A percentile compares a stretch with the other conserved stretches of the same genome.
phyloP scores from a whole-genome alignment of 1,139 yeast genomes.

The Lodderomyces metapsilosis region DNA sequence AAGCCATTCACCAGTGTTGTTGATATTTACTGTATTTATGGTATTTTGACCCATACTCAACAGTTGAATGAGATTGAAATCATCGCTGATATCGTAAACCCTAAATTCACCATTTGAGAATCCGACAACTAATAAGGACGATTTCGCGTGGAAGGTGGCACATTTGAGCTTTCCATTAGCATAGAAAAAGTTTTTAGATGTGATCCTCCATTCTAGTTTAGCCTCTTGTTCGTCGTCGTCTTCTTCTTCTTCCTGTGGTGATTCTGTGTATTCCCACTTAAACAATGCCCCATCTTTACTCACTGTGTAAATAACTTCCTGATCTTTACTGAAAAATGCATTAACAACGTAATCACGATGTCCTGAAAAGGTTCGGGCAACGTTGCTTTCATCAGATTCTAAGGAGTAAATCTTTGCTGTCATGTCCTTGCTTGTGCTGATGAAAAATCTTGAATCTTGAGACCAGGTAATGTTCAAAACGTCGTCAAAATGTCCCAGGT shows the following conservation, averaged over 20 bases:
- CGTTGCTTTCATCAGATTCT: constrained; percentile 68
- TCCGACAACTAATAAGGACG: constrained; percentile 83
- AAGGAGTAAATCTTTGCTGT: constrained; percentile 86
- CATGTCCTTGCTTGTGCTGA: constrained; percentile 87
- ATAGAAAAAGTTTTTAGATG: constrained; percentile 70
- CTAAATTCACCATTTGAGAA: constrained; percentile 89
- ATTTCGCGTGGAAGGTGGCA: constrained; percentile 74
- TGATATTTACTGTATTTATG: constrained; percentile 77
- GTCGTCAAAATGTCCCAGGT: constrained; percentile 91
- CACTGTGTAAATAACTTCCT: constrained; percentile 85
- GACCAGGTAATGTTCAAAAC: constrained; percentile 85
- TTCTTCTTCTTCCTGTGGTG: constrained; percentile 36
- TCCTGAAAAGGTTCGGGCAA: constrained; percentile 86
- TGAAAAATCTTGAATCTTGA: constrained; percentile 79
- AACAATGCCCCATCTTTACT: constrained; percentile 95
- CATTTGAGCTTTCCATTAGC: constrained; percentile 76
- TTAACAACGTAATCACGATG: constrained; percentile 85
- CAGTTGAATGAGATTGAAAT: constrained; percentile 76
- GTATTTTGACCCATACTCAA: constrained; percentile 91
- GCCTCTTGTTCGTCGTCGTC: constrained; percentile 35
- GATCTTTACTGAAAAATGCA: constrained; percentile 83
- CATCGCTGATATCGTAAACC: constrained; percentile 74
- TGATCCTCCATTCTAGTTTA: constrained; percentile 73
- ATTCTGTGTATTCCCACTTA: constrained; percentile 80
- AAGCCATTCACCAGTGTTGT: constrained; percentile 91